phyloP scores from a whole-genome alignment of 164 flowering plant species.

The Chimonanthus praecox region DNA sequence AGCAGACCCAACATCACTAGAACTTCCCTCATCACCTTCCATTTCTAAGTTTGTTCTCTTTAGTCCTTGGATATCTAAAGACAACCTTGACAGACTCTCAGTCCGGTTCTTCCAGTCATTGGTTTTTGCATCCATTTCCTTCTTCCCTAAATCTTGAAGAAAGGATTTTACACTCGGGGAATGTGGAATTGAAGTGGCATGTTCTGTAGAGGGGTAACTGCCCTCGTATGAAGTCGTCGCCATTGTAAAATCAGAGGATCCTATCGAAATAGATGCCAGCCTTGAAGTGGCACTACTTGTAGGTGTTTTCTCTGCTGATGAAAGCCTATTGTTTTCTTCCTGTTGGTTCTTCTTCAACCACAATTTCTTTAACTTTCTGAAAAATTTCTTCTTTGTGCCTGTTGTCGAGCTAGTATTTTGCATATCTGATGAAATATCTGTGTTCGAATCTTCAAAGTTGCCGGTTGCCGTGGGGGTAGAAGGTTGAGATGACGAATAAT shows the following conservation, averaged over 20 bases:
- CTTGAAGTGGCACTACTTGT: slow-evolving; percentile 8
- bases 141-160: slow-evolving; percentile 3
- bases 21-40: slow-evolving; percentile 11
- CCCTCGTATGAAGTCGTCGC: slow-evolving; percentile 16
- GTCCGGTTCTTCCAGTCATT: slow-evolving; percentile 6
- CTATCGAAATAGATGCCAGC: slow-evolving; percentile 6
- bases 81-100: slow-evolving; percentile 19
- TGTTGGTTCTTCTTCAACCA: slow-evolving; percentile 40
- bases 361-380: slow-evolving; percentile 54
- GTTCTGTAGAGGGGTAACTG: slow-evolving; percentile 8
- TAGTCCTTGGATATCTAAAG: slow-evolving; percentile 32
- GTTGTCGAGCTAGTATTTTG: slow-evolving; percentile 15
- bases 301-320: slow-evolving; percentile 17
- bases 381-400: slow-evolving; percentile 33
- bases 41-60: slow-evolving; percentile 16
- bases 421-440: slow-evolving; percentile 21
- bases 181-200: not conserved
- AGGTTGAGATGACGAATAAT: slow-evolving; percentile 56
- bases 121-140: slow-evolving; percentile 9
- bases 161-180: not conserved
- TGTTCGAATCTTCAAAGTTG: slow-evolving; percentile 44
- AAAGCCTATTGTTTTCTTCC: slow-evolving; percentile 11
- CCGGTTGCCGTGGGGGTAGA: slow-evolving; percentile 54
- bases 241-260: slow-evolving; percentile 22
- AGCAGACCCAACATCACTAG: slow-evolving; percentile 28